phyloP scores from a whole-genome alignment of 768 basidiomycete genomes.

The Suillus lakei region DNA sequence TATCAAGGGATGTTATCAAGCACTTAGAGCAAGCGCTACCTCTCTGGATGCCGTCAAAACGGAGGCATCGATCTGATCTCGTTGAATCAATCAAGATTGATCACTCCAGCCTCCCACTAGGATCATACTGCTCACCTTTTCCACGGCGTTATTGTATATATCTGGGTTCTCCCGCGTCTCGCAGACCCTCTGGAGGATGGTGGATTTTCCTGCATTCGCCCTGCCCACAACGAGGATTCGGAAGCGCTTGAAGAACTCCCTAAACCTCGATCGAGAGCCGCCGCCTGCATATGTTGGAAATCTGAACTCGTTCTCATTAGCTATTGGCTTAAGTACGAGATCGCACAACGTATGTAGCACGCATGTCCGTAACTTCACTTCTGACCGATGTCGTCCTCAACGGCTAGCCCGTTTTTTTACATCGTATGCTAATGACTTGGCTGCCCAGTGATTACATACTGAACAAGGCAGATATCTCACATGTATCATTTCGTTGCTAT shows the following conservation, averaged over 20 bases:
- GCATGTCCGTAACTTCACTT: no score
- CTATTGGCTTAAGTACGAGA: no score
- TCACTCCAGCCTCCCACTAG: neutral
- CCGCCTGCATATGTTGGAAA: no score
- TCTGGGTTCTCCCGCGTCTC: slow-evolving; percentile 38
- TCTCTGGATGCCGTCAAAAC: slow-evolving; percentile 5
- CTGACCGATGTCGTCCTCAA: neutral
- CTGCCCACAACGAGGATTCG: slow-evolving; percentile 46
- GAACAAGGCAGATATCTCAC: neutral
- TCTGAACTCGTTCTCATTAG: no score
- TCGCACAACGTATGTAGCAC: no score
- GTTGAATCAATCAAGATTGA: neutral
- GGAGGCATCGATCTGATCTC: slow-evolving; percentile 8
- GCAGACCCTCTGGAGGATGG: slow-evolving; percentile 43
- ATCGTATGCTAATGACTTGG: no score
- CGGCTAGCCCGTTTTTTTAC: no score
- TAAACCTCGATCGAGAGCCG: no score
- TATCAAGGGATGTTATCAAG: neutral
- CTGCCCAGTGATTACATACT: neutral
- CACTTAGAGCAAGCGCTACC: neutral
- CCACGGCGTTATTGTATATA: slow-evolving; percentile 26
- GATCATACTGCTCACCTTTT: slow-evolving; percentile 18
- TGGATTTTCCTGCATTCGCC: slow-evolving; percentile 47
- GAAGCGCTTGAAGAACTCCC: slow-evolving; percentile 25
- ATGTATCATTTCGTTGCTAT: neutral